These are phyloP conservation scores for Didymella keratinophila DNA, from an alignment of 2,329 filamentous ascomycete species.

Conservation along the genomic window DNA sequence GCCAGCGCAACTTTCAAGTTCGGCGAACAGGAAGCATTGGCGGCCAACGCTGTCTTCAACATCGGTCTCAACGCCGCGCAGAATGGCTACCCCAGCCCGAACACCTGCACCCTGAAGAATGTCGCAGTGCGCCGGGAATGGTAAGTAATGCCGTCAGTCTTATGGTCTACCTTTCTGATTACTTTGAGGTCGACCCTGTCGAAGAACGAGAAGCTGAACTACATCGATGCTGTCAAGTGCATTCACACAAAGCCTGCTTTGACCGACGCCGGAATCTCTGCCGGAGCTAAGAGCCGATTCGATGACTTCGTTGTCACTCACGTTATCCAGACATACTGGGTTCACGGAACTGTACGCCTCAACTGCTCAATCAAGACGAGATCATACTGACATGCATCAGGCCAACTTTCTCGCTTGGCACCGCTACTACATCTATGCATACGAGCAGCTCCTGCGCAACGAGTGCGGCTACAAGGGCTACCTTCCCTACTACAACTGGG, in stretches of 20 bases:
- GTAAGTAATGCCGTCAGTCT: slow-evolving; percentile 28
- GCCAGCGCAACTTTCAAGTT: slow-evolving; percentile 28
- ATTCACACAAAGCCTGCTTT: slow-evolving; percentile 32
- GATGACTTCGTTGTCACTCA: slow-evolving; percentile 46
- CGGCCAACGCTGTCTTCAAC: slow-evolving; percentile 44
- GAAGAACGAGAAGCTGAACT: slow-evolving; percentile 33
- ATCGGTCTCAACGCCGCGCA: slow-evolving; percentile 37
- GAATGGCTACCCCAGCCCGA: slow-evolving; percentile 32
- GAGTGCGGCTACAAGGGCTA: slow-evolving; percentile 55
- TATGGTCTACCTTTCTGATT: neutral
- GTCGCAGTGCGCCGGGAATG: slow-evolving; percentile 55
- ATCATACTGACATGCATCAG: slow-evolving; percentile 11
- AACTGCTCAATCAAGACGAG: neutral
- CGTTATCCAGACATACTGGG: slow-evolving; percentile 40
- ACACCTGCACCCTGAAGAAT: slow-evolving; percentile 50
- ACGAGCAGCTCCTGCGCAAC: slow-evolving; percentile 52
- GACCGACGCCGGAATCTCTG: slow-evolving; percentile 27
- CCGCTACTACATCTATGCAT: slow-evolving; percentile 53
- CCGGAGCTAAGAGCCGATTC: slow-evolving; percentile 40
- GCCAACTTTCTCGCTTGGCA: slow-evolving; percentile 53
- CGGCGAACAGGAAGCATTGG: slow-evolving; percentile 41
- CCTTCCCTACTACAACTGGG: slow-evolving; percentile 63
- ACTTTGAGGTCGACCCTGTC: slow-evolving; percentile 31
- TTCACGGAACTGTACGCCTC: slow-evolving; percentile 38
- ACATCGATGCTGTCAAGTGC: slow-evolving; percentile 44